phyloP scores from a whole-genome alignment of 1,139 yeast genomes.

The Taphrina communis region DNA sequence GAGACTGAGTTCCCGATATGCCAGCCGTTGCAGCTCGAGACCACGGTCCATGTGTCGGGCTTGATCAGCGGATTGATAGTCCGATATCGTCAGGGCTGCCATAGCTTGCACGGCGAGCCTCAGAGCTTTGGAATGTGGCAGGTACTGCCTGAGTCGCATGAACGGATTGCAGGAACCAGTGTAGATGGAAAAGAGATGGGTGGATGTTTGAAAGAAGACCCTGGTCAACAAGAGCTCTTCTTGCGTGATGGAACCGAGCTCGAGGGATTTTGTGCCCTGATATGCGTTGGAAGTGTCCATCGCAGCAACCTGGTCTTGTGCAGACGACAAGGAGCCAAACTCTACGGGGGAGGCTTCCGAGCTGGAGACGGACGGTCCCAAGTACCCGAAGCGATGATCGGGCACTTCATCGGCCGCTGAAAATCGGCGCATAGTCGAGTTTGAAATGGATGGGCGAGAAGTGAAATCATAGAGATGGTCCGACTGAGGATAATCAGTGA shows the following conservation, averaged over 20 bases:
- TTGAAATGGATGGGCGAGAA: not conserved
- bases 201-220: slow-evolving; percentile 37
- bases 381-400: slow-evolving; percentile 8
- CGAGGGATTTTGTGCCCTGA: not conserved
- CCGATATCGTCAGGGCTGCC: slow-evolving; percentile 38
- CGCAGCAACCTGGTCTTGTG: not conserved
- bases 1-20: slow-evolving; percentile 31
- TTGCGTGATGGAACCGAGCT: slow-evolving; percentile 6
- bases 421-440: not conserved
- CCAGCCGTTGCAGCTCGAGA: slow-evolving; percentile 37
- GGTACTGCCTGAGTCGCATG: slow-evolving; percentile 27
- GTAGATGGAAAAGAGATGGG: slow-evolving; percentile 38
- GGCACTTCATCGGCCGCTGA: not conserved
- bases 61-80: slow-evolving; percentile 28
- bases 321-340: not conserved
- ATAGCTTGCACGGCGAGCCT: slow-evolving; percentile 34
- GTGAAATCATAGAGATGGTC: not conserved
- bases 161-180: slow-evolving; percentile 39
- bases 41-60: slow-evolving; percentile 37
- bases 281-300: not conserved
- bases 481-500: not conserved
- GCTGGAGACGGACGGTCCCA: slow-evolving; percentile 5
- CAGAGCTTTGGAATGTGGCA: slow-evolving; percentile 29
- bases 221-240: slow-evolving; percentile 26
- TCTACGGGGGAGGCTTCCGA: slow-evolving; percentile 5